Conservation (phyloP, 1,139 yeast species). For the Ogataea hybrid region DNA sequence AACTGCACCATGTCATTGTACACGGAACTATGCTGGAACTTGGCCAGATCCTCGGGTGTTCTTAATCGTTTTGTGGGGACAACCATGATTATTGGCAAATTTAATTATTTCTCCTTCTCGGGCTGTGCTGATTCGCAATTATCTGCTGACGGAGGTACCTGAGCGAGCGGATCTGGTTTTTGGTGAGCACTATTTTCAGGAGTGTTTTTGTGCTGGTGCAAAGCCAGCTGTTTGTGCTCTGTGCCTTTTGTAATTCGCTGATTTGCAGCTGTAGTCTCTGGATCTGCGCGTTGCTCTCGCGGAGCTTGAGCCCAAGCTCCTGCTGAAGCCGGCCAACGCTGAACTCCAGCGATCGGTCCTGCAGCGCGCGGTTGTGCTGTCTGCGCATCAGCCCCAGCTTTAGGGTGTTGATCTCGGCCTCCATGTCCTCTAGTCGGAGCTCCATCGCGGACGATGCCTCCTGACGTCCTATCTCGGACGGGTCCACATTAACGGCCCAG, state of each 20-base stretch:
- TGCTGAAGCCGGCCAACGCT: constrained; percentile 9
- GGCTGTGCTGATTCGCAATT: constrained; percentile 9
- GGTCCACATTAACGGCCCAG: constrained; percentile 13
- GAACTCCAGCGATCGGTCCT: constrained; percentile 12
- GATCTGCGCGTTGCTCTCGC: constrained; percentile 5
- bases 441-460: constrained; percentile 5
- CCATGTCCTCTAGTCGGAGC: constrained; percentile 12
- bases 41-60: constrained; percentile 57
- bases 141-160: constrained; percentile 3
- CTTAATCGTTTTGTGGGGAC: constrained; percentile 55
- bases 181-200: constrained; percentile 8
- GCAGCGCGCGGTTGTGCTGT: constrained; percentile 9
- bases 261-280: constrained; percentile 7
- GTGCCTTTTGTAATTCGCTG: not conserved
- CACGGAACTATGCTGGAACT: constrained; percentile 56
- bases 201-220: constrained; percentile 5
- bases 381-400: constrained; percentile 9
- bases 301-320: constrained; percentile 6
- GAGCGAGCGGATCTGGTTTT: constrained; percentile 7
- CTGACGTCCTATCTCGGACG: not conserved
- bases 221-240: constrained; percentile 3
- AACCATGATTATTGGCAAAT: not conserved
- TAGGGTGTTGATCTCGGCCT: constrained; percentile 11
- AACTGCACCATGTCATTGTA: constrained; percentile 53
- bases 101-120: not conserved